These are phyloP conservation scores for Naganishia randhawae DNA, from an alignment of 768 basidiomycete species.

Conservation along the genomic window DNA sequence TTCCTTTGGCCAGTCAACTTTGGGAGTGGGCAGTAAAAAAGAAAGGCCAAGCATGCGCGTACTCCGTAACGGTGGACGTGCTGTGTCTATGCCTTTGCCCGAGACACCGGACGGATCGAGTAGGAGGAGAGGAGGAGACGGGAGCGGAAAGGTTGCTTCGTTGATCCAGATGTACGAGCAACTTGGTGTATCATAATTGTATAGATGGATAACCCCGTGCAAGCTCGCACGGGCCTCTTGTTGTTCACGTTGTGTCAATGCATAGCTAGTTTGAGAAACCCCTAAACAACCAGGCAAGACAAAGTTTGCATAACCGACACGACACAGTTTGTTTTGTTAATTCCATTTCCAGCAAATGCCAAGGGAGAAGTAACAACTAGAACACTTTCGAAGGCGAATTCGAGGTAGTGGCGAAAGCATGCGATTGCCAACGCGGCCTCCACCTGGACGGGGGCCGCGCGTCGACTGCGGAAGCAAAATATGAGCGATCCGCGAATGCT, in stretches of 20 bases:
- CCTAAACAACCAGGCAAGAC: background rate
- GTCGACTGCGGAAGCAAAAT: background rate
- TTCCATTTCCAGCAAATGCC: background rate
- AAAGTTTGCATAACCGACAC: too few relatives aligned
- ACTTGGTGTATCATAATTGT: constrained; percentile 21
- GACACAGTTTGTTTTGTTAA: too few relatives aligned
- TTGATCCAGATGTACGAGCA: constrained; percentile 22
- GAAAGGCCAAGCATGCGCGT: constrained; percentile 17
- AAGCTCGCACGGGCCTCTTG: constrained; percentile 4
- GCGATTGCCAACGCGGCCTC: constrained; percentile 3
- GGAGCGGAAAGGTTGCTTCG: constrained; percentile 17
- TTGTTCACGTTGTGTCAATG: constrained; percentile 19
- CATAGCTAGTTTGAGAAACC: constrained; percentile 10
- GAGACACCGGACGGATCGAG: background rate
- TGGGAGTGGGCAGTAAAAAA: constrained; percentile 13
- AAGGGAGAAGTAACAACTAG: background rate
- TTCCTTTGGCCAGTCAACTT: constrained; percentile 11
- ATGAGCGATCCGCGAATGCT: background rate
- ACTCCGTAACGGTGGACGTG: constrained; percentile 15
- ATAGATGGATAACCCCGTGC: background rate
- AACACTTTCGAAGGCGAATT: background rate
- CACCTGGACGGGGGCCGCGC: constrained; percentile 1
- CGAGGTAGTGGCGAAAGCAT: background rate
- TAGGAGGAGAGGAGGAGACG: background rate
- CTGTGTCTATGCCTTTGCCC: constrained; percentile 18